Base-by-base conservation (phyloP, 768 basidiomycete genomes). In the Austroboletus festivus region DNA sequence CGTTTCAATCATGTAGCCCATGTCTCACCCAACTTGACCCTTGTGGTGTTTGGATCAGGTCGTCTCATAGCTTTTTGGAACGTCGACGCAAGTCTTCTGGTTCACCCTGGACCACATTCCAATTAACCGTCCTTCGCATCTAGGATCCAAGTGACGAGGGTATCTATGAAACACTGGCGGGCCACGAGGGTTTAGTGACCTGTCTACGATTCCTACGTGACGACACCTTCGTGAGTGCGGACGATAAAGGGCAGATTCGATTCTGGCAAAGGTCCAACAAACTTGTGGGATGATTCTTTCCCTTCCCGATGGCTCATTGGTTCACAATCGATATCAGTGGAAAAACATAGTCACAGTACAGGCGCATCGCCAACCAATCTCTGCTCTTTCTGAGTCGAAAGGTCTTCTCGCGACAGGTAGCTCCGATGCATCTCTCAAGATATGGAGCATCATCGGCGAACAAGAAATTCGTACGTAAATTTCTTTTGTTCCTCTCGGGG, bases 401-500 rank as follows among this genome's bases (percentile, higher is more conserved):
- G 64, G 71, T 38, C 67, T 72, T 30, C 51, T 94, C 9, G 74
- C 85, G 3, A 91, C 90, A 0, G 93, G 89, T 1, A 83, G 88
- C 15, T 95, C 93, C 0, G 93, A 97, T 64, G 81, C 83, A 1
- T 69, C 70, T 1, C 75, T 94, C 37, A 91, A 88, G 65, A 71
- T 90, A 22, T 97, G 91, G 91, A 66, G 68, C 24, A 40, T 84
- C 24, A 18, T 39, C 21, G 35, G 58, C 48, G 48, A 53, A 47
- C 51, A 57, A 50, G 49, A 69, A 57, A 43, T 44, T 59, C 60
- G 72, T 75, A 64, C 23, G 53, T 22, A 19, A 13, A 40, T 8
- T 8, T 35, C 12, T 38, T 26, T 44, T 31, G 21, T 11, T 23
- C 1, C 28, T 33, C 48, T 44, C 55, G n/a, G 47, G 46, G 21